phyloP scores from a whole-genome alignment of 2,329 filamentous ascomycete species.

The Fusarium nanum region DNA sequence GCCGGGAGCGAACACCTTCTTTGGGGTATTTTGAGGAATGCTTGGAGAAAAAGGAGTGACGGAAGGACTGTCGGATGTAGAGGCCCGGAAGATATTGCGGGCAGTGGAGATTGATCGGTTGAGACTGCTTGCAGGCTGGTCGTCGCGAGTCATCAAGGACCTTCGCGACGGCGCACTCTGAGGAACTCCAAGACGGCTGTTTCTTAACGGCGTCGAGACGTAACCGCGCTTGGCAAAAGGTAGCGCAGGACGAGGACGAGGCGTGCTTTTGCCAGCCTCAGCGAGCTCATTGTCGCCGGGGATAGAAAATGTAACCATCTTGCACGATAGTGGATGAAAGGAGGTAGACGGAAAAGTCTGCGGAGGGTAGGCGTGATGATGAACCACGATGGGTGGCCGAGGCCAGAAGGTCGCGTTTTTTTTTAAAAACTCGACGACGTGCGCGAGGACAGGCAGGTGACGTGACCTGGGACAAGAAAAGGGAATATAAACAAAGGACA shows the following conservation, averaged over 20 bases:
- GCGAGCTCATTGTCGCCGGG: slow-evolving; percentile 52
- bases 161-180: slow-evolving; percentile 54
- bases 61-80: slow-evolving; percentile 51
- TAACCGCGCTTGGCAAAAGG: slow-evolving; percentile 59
- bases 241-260: slow-evolving; percentile 55
- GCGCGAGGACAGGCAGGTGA: slow-evolving; percentile 9
- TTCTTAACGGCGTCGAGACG: slow-evolving; percentile 53
- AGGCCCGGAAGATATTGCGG: slow-evolving; percentile 58
- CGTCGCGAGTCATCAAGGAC: slow-evolving; percentile 52
- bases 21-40: slow-evolving; percentile 58
- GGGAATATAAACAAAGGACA: slow-evolving; percentile 18
- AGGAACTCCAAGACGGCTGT: slow-evolving; percentile 54
- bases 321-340: slow-evolving; percentile 16
- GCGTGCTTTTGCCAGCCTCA: slow-evolving; percentile 51
- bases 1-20: slow-evolving; percentile 60
- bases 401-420: slow-evolving; percentile 35
- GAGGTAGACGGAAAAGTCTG: slow-evolving; percentile 10
- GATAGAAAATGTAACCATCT: slow-evolving; percentile 56
- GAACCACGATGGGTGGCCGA: slow-evolving; percentile 26
- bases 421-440: slow-evolving; percentile 19
- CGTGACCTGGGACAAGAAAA: slow-evolving; percentile 21
- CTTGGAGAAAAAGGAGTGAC: slow-evolving; percentile 58
- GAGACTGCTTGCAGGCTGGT: slow-evolving; percentile 51
- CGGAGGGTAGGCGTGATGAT: slow-evolving; percentile 23
- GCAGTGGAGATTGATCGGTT: slow-evolving; percentile 52